A percentile compares a stretch with the other conserved stretches of the same genome.
Conservation (phyloP, 2,329 filamentous ascomycete genomes). For the Cytospora schulzeri region DNA sequence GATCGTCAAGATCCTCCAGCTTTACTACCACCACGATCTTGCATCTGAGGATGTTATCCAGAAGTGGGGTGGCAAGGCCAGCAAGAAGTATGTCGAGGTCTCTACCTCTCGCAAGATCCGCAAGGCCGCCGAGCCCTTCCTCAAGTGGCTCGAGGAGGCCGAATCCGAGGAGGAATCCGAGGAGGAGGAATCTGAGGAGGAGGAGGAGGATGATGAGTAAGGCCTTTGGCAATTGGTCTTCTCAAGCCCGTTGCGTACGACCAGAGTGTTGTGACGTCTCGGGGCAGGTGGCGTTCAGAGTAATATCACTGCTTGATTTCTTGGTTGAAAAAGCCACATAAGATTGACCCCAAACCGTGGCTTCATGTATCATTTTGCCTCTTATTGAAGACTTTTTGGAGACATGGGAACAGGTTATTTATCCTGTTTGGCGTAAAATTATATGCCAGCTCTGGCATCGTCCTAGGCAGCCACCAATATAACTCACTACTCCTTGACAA, state of each 20-base stretch:
- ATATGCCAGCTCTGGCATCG: slow-evolving; percentile 1
- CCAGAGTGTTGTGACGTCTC: no score
- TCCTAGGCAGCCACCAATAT: not conserved
- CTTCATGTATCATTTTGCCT: slow-evolving; percentile 7
- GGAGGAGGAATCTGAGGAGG: slow-evolving; percentile 64
- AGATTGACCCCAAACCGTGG: slow-evolving; percentile 25
- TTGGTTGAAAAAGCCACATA: slow-evolving; percentile 9
- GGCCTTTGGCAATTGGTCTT: slow-evolving; percentile 4
- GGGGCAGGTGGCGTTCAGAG: not conserved
- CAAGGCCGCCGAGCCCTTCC: slow-evolving; percentile 90
- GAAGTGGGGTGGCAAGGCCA: slow-evolving; percentile 91
- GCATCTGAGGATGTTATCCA: slow-evolving; percentile 85
- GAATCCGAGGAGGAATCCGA: slow-evolving; percentile 62
- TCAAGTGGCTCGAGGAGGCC: slow-evolving; percentile 89
- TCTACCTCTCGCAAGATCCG: slow-evolving; percentile 91
- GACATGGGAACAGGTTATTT: not conserved
- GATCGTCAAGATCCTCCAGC: slow-evolving; percentile 83
- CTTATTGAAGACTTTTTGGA: not conserved
- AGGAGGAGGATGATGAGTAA: slow-evolving; percentile 46
- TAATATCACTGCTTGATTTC: slow-evolving; percentile 1
- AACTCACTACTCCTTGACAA: not conserved
- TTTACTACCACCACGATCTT: slow-evolving; percentile 89
- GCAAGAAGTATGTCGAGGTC: slow-evolving; percentile 96
- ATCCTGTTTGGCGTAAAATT: slow-evolving; percentile 1
- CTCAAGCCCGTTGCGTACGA: not conserved